phyloP scores from a whole-genome alignment of 441 rosid species.

The Flueggea neowawraea region DNA sequence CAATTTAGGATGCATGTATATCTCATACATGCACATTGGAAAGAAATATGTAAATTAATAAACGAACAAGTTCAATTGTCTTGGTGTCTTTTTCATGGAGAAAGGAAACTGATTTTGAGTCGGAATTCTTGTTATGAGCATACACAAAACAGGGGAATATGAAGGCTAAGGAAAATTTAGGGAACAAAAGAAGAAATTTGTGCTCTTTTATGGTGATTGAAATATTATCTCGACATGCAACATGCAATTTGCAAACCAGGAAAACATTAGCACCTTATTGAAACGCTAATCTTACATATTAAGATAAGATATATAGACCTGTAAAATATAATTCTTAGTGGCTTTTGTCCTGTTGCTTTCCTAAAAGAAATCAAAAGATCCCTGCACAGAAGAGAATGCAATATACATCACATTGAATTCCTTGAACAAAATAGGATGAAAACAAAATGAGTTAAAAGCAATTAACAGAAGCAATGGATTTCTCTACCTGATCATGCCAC shows the following conservation, averaged over 20 bases:
- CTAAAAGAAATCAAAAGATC: constrained; percentile 91
- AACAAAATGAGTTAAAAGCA: not conserved
- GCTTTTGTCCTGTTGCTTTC: constrained; percentile 98
- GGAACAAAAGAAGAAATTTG: not conserved
- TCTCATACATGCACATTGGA: not conserved
- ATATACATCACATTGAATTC: not conserved
- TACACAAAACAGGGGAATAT: not conserved
- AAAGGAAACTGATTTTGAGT: not conserved
- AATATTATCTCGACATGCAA: no score
- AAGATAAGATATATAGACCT: constrained; percentile 32
- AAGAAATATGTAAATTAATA: not conserved
- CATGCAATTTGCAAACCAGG: no score
- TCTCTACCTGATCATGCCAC: constrained; percentile 94
- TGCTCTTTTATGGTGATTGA: no score
- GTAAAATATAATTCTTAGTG: constrained; percentile 89
- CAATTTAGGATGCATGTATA: not conserved
- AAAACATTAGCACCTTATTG: no score
- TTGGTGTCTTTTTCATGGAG: not conserved
- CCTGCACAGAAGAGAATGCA: constrained; percentile 34
- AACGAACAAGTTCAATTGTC: not conserved
- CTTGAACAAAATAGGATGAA: not conserved
- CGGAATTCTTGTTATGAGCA: not conserved
- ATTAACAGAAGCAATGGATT: constrained; percentile 1
- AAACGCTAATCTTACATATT: no score
- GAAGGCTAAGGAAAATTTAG: not conserved